Conservation (phyloP, 148 eudicot genomes). For the Rheum nobile region DNA sequence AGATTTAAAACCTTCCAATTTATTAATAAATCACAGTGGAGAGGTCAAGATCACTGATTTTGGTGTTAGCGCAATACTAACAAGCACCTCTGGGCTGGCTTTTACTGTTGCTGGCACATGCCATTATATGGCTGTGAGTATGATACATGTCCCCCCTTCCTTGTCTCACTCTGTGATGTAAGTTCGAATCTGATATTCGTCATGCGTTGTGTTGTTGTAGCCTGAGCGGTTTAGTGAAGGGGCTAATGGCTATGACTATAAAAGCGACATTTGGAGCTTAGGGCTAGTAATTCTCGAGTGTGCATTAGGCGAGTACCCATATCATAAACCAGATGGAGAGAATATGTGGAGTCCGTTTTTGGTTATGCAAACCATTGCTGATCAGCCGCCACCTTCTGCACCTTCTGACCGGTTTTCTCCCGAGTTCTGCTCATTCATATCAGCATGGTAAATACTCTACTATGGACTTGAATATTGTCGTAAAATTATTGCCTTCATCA, state of each 20-base stretch:
- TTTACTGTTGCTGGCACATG: conserved; percentile 84
- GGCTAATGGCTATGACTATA: conserved; percentile 31
- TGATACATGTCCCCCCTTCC: neutral
- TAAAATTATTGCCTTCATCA: neutral
- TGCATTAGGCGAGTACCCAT: conserved; percentile 80
- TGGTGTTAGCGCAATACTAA: conserved; percentile 90
- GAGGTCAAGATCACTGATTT: conserved; percentile 97
- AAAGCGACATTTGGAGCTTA: conserved; percentile 97
- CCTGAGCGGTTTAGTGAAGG: conserved; percentile 86
- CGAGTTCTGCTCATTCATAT: conserved; percentile 88
- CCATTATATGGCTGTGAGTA: conserved; percentile 93
- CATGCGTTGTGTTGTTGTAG: conserved; percentile 22
- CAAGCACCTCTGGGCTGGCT: conserved; percentile 91
- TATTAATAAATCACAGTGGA: conserved; percentile 91
- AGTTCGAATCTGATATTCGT: neutral
- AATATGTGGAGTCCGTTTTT: conserved; percentile 60
- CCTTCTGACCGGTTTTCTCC: conserved; percentile 70
- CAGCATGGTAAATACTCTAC: conserved; percentile 51
- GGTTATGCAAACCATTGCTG: conserved; percentile 78
- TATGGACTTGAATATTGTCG: neutral
- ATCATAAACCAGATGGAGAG: conserved; percentile 51
- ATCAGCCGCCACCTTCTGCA: conserved; percentile 72
- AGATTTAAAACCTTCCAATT: conserved; percentile 92
- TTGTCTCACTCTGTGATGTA: neutral
- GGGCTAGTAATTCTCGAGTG: conserved; percentile 90